Conservation (phyloP, 2,329 filamentous ascomycete genomes). For the Calonectria pseudoreteaudii region DNA sequence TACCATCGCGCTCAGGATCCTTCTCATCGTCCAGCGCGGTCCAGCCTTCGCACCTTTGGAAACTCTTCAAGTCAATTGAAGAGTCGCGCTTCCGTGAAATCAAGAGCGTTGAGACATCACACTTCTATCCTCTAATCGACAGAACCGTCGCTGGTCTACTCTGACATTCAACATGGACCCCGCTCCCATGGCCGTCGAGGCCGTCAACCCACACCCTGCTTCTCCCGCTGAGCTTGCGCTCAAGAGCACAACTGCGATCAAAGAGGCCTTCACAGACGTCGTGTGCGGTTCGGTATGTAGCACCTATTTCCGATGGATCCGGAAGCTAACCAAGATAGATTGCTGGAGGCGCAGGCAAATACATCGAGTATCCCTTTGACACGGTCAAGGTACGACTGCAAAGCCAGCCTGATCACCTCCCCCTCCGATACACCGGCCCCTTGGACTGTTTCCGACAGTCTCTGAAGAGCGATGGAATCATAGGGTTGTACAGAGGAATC, state of each 20-base stretch:
- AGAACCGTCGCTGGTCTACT: background rate
- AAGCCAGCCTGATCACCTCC: constrained; percentile 89
- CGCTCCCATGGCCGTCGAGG: constrained; percentile 44
- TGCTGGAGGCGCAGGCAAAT: constrained; percentile 91
- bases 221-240: constrained; percentile 39
- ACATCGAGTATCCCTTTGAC: constrained; percentile 98
- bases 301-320: background rate
- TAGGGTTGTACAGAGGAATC: constrained; percentile 90
- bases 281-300: constrained; percentile 83
- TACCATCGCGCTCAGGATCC: background rate
- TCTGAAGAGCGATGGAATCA: constrained; percentile 80
- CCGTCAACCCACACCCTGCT: constrained; percentile 34
- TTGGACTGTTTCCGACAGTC: constrained; percentile 95
- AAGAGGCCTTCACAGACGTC: constrained; percentile 86
- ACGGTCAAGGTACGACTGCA: constrained; percentile 98
- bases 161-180: constrained; percentile 46
- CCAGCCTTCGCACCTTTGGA: background rate
- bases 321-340: constrained; percentile 57
- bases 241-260: constrained; percentile 55
- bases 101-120: background rate
- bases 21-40: background rate
- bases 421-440: constrained; percentile 85
- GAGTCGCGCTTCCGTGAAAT: background rate
- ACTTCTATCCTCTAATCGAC: background rate
- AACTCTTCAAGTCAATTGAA: background rate